Conservation (phyloP, 768 basidiomycete species). For the Agaricus sinodeliciosus region DNA sequence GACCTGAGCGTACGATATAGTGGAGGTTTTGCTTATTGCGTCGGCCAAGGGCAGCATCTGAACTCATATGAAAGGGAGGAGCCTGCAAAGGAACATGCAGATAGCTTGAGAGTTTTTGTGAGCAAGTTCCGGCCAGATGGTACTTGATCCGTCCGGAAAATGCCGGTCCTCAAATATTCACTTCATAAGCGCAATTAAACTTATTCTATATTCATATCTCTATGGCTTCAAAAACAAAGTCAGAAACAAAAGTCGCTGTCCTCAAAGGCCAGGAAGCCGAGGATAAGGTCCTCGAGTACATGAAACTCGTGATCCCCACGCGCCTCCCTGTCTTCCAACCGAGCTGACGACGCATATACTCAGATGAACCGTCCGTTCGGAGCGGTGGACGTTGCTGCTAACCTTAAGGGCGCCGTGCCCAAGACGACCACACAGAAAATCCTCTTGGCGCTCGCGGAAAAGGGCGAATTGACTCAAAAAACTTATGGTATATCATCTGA, state of each 20-base stretch:
- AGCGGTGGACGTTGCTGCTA: slow-evolving; percentile 86
- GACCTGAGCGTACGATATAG: slow-evolving; percentile 71
- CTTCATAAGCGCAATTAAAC: too few relatives aligned
- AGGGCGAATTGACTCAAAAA: slow-evolving; percentile 76
- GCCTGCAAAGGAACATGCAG: slow-evolving; percentile 26
- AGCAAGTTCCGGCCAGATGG: not conserved
- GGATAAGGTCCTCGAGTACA: slow-evolving; percentile 69
- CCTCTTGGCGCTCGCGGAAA: slow-evolving; percentile 75
- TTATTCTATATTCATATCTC: not conserved
- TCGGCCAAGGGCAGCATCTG: slow-evolving; percentile 41
- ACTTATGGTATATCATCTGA: slow-evolving; percentile 51
- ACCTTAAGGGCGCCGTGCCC: slow-evolving; percentile 83
- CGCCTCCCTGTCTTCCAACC: not conserved
- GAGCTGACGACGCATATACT: not conserved
- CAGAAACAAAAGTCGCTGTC: slow-evolving; percentile 43
- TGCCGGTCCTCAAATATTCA: slow-evolving; percentile 9
- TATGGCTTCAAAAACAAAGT: slow-evolving; percentile 48
- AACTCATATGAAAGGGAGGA: slow-evolving; percentile 46
- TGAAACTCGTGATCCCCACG: slow-evolving; percentile 49
- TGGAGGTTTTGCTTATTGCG: slow-evolving; percentile 50
- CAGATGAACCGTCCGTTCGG: slow-evolving; percentile 95
- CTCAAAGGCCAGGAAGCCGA: slow-evolving; percentile 82
- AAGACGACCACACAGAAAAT: slow-evolving; percentile 86
- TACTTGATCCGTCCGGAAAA: slow-evolving; percentile 8
- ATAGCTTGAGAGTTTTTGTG: slow-evolving; percentile 1